phyloP scores from a whole-genome alignment of 2,329 filamentous ascomycete genomes.

The Alternaria ventricosa region DNA sequence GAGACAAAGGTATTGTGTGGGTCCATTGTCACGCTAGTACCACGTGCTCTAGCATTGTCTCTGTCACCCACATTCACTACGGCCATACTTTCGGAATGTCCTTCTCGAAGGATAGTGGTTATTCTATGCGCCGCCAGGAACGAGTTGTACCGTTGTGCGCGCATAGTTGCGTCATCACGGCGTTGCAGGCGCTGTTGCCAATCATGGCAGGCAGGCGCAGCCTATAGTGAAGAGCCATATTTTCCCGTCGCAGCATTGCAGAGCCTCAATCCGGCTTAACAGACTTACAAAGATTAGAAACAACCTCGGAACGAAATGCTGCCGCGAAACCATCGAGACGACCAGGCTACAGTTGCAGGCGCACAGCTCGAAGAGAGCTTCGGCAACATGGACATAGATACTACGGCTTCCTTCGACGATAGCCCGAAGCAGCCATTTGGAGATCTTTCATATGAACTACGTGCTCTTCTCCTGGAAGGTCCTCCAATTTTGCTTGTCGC shows the following conservation, averaged over 20 bases:
- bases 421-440: neutral
- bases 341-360: neutral
- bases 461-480: neutral
- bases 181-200: neutral
- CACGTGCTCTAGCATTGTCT: neutral
- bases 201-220: neutral
- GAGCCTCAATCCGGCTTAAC: neutral
- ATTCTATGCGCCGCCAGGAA: neutral
- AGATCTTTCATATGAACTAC: neutral
- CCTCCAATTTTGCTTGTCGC: constrained; percentile 1
- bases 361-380: neutral
- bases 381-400: neutral
- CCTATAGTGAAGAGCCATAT: neutral
- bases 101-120: neutral
- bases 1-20: constrained; percentile 9
- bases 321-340: neutral
- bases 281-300: neutral
- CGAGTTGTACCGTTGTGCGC: neutral
- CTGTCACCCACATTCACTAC: constrained; percentile 1
- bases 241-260: neutral
- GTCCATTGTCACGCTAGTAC: constrained; percentile 4
- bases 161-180: neutral
- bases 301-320: neutral
- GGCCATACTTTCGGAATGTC: neutral
- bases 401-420: neutral